Evolutionary conservation across 495 filamentous ascomycete genomes (phyloP).

Genomic region (Evernia prunastri): DNA sequence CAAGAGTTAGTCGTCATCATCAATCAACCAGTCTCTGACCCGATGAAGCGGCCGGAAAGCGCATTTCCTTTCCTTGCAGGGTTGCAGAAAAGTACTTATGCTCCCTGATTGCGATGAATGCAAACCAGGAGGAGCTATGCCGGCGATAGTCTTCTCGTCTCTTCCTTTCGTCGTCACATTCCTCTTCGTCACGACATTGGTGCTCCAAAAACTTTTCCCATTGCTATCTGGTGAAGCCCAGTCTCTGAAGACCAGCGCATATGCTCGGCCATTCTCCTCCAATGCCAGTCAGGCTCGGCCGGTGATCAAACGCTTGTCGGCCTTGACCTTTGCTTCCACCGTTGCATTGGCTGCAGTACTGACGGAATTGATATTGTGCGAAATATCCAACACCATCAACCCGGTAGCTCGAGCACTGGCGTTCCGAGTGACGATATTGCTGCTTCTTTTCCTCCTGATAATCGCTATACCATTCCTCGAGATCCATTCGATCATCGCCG

Average conservation of each 20-base stretch:
- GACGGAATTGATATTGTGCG: conserved; percentile 67
- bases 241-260: conserved; percentile 30
- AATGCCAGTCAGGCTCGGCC: conserved; percentile 18
- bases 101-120: conserved; percentile 42
- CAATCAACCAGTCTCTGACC: not conserved
- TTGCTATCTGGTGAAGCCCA: conserved; percentile 49
- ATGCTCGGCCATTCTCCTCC: conserved; percentile 23
- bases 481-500: conserved; percentile 57
- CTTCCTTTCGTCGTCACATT: conserved; percentile 60
- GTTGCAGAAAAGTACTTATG: conserved; percentile 26
- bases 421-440: conserved; percentile 56
- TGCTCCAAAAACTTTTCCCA: conserved; percentile 58
- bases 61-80: not conserved
- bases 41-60: not conserved
- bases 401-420: conserved; percentile 53
- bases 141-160: conserved; percentile 39
- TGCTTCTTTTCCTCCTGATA: conserved; percentile 59
- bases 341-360: conserved; percentile 67
- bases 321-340: conserved; percentile 59
- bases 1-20: not conserved
- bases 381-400: conserved; percentile 66
- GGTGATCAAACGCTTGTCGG: conserved; percentile 42
- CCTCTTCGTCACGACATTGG: conserved; percentile 46
- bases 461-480: conserved; percentile 65
- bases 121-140: conserved; percentile 25